Evolutionary conservation across 2,329 filamentous ascomycete species (phyloP).

Genomic region (Aspergillus neoniger): DNA sequence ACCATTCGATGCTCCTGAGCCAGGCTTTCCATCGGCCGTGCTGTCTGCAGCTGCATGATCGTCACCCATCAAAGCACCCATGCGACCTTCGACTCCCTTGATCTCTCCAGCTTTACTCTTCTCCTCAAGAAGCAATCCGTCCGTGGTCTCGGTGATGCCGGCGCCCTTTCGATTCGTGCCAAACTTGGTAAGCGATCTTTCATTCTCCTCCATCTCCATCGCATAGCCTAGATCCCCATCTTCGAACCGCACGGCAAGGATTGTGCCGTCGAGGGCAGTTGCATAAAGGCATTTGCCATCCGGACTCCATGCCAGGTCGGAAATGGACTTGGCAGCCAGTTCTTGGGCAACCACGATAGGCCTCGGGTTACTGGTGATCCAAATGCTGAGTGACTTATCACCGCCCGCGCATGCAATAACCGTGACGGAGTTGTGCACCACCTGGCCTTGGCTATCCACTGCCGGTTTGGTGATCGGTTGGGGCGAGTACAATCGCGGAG

Average conservation of each 20-base stretch:
- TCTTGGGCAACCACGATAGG: conserved; percentile 91
- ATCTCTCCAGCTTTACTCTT: conserved; percentile 89
- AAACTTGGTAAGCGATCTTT: conserved; percentile 89
- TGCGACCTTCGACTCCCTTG: conserved; percentile 85
- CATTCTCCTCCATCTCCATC: conserved; percentile 82
- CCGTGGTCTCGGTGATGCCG: conserved; percentile 89
- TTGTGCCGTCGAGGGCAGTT: conserved; percentile 85
- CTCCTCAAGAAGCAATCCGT: conserved; percentile 83
- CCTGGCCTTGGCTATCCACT: conserved; percentile 42
- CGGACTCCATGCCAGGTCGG: conserved; percentile 90
- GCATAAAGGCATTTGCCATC: conserved; percentile 85
- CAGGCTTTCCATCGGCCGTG: conserved; percentile 50
- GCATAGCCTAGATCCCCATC: conserved; percentile 88
- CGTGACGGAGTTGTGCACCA: conserved; percentile 64
- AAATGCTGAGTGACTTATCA: conserved; percentile 93
- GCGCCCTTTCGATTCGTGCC: conserved; percentile 84
- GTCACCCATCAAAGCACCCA: conserved; percentile 98
- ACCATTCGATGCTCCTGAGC: conserved; percentile 48
- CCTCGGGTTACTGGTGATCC: conserved; percentile 94
- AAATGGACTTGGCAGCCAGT: conserved; percentile 85
- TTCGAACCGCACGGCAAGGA: conserved; percentile 79
- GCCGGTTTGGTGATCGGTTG: conserved; percentile 61
- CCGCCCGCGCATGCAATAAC: conserved; percentile 96
- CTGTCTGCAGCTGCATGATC: conserved; percentile 59
- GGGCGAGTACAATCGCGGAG: conserved; percentile 80